Base-by-base conservation (phyloP, 2,329 filamentous ascomycete genomes). In the Penicillium sp. region DNA sequence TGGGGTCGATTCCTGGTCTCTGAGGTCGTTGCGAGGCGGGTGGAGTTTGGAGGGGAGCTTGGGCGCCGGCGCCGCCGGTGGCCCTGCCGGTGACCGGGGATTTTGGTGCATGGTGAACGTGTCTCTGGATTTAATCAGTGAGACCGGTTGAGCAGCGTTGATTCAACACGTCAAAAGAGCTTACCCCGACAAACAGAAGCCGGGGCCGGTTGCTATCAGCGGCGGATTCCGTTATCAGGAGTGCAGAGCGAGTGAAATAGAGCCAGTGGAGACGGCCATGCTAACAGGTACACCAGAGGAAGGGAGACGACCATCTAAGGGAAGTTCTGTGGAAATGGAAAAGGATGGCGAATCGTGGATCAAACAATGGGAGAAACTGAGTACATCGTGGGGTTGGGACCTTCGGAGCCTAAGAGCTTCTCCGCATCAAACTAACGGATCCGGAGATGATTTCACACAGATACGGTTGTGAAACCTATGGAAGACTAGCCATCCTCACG, bases 51-150 rank as follows among this genome's bases (percentile, higher is more conserved):
- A 84, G 48, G 88, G 88, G 68, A 84, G 86, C 67, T 88, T 87
- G 60, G 91, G 87, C 60, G 90, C 91, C 60, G 91, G 87, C 60
- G 90, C 91, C 60, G 88, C 84, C 69, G 86, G 84, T 13, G 63
- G 54, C n/a, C 58, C 56, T 73, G 87, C 84, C 63, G 90, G 88
- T 61, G 87, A 84, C 68, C 93, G 87, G 67, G 90, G 88, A 77
- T 93, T 90, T 78, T 96, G 93, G 84, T 97, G 92, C 93, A 97
- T 97, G 67, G 10, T 68, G 47, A 26, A 53, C 45, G 43, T 58
- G 49, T 52, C 51, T 39, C 24, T 41, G n/a, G 24, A 31, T 8
- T 37, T 26, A 46, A 27, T 35, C 29, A 44, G 49, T 45, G 50
- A 21, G 43, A 35, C 48, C 26, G 22, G 13, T 7, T 24, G 26